Evolutionary conservation across 495 filamentous ascomycete species (phyloP).

Genomic region (Neurospora discreta): DNA sequence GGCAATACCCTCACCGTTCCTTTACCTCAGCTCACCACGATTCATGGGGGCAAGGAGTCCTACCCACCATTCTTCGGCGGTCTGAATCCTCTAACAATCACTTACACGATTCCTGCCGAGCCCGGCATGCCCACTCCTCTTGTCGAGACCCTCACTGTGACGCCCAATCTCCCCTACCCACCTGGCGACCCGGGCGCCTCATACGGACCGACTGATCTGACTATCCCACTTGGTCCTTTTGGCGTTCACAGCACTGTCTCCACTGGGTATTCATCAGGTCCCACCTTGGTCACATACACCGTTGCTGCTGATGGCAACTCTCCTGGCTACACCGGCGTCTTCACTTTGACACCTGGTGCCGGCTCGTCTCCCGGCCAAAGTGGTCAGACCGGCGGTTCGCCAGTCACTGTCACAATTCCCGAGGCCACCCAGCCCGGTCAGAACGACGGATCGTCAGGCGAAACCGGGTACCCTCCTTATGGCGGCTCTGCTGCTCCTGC

Average conservation of each 20-base stretch:
- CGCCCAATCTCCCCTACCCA: background rate
- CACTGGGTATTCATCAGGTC: background rate
- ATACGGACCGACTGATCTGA: background rate
- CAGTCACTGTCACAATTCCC: conserved; percentile 5
- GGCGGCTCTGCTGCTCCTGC: background rate
- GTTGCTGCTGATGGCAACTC: conserved; percentile 4
- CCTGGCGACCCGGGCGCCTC: background rate
- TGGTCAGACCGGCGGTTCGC: background rate
- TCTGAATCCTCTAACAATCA: conserved; percentile 1
- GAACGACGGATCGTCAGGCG: background rate
- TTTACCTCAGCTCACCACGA: background rate
- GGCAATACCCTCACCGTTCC: conserved; percentile 7
- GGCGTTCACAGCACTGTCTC: background rate
- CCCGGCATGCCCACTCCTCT: background rate
- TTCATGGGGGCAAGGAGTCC: background rate
- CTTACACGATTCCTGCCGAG: conserved; percentile 10
- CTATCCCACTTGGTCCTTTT: background rate
- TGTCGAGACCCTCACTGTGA: conserved; percentile 10
- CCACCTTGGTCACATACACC: conserved; percentile 8
- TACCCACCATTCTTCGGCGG: background rate
- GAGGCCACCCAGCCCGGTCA: background rate
- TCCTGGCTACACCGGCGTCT: conserved; percentile 8
- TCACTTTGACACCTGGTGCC: conserved; percentile 4
- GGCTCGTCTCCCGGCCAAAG: background rate
- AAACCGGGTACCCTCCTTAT: background rate